Evolutionary conservation across 1,284 basidiomycete genomes (phyloP), one percentile per base, ranked within the genome.

Genomic region (Apiotrichum porosum): DNA sequence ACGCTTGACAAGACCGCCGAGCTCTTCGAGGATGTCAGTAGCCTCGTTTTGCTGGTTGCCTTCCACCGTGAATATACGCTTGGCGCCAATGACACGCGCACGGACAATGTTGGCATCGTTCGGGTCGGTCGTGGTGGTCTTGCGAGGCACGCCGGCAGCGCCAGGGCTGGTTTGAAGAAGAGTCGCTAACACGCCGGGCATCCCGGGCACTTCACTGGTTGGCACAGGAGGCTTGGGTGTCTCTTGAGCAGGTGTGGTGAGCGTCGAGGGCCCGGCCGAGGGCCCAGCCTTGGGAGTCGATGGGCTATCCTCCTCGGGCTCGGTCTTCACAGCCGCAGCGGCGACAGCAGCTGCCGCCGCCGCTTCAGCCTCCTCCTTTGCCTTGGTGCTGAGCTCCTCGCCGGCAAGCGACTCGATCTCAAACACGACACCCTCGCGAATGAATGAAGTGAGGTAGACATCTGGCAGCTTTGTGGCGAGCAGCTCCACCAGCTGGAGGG

Each of bases 371-470:
- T 40, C 41, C 5, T 49, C 42, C 38, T 44, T 49, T 15, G 26
- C 32, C 36, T 65, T 64, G 18, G 64, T 62, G 32, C 76, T 75
- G 24, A 92, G 74, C 4, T 78, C 66, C 40, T 84, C 79, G 13
- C 78, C 76, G 12, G 88, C 83, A 23, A 92, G 75, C 3, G 76
- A 71, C 56, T 91, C 88, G 26, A 95, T 84, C 69, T 95, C 92
- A 68, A 92, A 86, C 66, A 94, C 84, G 31, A 97, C 93, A 15
- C 92, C 93, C 72, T 97, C 92, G 36, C 91, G 80, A 15, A 86
- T 81, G 79, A 97, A 90, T 0, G 85, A 83, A 15, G 88, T 84
- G 61, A 83, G 83, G 72, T 94, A 97, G 39, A 89, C 80, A 6
- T 81, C 75, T 3, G 88, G 84, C 31, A 89, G 78, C 71, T 94